A percentile compares a stretch with the other conserved stretches of the same genome.
Conservation (phyloP, 83 land plant genomes). For the Diphasiastrum complanatum region DNA sequence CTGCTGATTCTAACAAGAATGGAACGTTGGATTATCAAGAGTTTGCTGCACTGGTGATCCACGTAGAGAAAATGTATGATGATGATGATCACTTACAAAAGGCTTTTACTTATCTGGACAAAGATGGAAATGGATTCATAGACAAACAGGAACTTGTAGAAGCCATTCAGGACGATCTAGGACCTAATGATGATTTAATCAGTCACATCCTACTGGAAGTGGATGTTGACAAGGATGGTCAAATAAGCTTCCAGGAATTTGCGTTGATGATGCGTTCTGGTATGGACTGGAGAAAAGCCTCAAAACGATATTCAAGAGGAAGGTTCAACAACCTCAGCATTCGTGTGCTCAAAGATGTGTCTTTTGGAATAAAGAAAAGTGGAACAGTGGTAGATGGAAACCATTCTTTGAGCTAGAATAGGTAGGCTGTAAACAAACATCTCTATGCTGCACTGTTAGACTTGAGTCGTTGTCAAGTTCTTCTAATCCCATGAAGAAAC, state of each 20-base stretch:
- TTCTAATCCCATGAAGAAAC: no score
- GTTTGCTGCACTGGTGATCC: slow-evolving; percentile 60
- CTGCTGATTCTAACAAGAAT: slow-evolving; percentile 53
- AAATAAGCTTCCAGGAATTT: slow-evolving; percentile 51
- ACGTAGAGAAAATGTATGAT: slow-evolving; percentile 51
- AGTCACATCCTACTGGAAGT: slow-evolving; percentile 61
- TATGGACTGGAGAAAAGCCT: slow-evolving; percentile 55
- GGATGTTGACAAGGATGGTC: slow-evolving; percentile 67
- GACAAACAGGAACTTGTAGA: slow-evolving; percentile 57
- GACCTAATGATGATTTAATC: slow-evolving; percentile 37
- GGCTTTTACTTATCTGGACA: slow-evolving; percentile 57
- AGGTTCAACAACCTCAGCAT: slow-evolving; percentile 45
- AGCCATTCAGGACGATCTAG: slow-evolving; percentile 49
- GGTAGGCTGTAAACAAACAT: no score
- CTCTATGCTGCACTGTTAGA: no score
- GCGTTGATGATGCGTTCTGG: slow-evolving; percentile 55
- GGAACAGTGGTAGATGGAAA: no score
- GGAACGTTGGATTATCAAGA: slow-evolving; percentile 59
- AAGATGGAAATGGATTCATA: slow-evolving; percentile 57
- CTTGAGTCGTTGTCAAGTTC: no score
- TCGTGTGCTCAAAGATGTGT: slow-evolving; percentile 39
- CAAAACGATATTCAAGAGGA: slow-evolving; percentile 50
- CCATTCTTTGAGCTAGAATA: no score
- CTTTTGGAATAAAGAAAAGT: slow-evolving; percentile 25
- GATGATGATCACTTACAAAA: slow-evolving; percentile 62